Conservation (phyloP, 1,284 basidiomycete genomes). For the Austroboletus novae-zelandiae region DNA sequence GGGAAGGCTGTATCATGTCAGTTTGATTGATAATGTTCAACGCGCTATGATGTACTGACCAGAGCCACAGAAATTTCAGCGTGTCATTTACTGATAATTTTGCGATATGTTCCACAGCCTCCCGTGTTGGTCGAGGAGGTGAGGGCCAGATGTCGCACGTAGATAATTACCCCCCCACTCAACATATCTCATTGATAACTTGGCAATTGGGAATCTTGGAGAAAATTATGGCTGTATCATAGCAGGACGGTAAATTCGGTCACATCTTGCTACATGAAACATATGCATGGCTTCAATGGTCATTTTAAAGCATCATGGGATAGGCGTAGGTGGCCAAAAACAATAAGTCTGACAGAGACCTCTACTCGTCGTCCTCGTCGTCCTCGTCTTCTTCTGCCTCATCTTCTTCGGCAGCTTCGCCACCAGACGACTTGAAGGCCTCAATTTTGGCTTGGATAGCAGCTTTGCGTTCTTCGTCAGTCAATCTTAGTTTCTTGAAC, state of each 20-base stretch:
- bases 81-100: slow-evolving; percentile 51
- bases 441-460: slow-evolving; percentile 83
- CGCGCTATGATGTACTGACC: slow-evolving; percentile 9
- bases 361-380: slow-evolving; percentile 60
- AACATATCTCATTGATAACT: slow-evolving; percentile 37
- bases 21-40: slow-evolving; percentile 29
- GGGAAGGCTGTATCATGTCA: slow-evolving; percentile 75
- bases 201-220: slow-evolving; percentile 53
- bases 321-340: background rate
- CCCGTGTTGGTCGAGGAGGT: slow-evolving; percentile 42
- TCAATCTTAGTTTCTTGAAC: slow-evolving; percentile 72
- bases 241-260: slow-evolving; percentile 10
- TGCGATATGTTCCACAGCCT: slow-evolving; percentile 54
- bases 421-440: slow-evolving; percentile 73
- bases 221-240: slow-evolving; percentile 26
- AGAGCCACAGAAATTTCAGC: slow-evolving; percentile 54
- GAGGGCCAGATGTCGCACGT: slow-evolving; percentile 35
- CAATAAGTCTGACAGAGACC: slow-evolving; percentile 12
- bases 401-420: slow-evolving; percentile 46
- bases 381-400: slow-evolving; percentile 27
- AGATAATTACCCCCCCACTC: slow-evolving; percentile 41
- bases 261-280: slow-evolving; percentile 15
- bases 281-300: slow-evolving; percentile 14
- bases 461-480: slow-evolving; percentile 73
- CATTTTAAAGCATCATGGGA: slow-evolving; percentile 7